Evolutionary conservation across 1,139 yeast genomes (phyloP).

Genomic region (Nakaseomyces kungkrabaensis): DNA sequence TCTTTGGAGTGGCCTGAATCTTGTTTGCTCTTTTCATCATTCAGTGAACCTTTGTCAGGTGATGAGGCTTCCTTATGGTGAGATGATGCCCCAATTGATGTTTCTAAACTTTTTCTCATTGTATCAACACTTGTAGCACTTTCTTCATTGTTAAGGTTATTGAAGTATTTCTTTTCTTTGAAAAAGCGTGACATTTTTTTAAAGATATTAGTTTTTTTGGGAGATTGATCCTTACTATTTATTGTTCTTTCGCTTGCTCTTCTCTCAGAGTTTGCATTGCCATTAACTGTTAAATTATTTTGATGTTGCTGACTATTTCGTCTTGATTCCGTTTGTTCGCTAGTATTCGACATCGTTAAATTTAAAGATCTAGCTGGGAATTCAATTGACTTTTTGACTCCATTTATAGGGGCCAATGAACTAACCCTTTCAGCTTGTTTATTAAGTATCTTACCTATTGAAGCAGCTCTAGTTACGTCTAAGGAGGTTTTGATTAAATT

Average conservation of each 20-base stretch:
- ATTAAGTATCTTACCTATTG: conserved; percentile 10
- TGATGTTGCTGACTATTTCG: neutral
- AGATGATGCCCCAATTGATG: neutral
- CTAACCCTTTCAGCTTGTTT: conserved; percentile 9
- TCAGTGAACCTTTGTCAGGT: neutral
- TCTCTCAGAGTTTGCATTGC: neutral
- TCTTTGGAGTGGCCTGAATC: neutral
- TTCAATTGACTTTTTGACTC: conserved; percentile 3
- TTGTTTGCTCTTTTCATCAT: neutral
- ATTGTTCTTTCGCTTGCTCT: neutral
- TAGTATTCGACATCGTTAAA: neutral
- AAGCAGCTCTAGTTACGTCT: conserved; percentile 10
- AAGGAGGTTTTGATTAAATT: conserved; percentile 7
- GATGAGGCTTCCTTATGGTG: neutral
- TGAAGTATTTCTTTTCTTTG: conserved; percentile 11
- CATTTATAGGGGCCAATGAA: conserved; percentile 2
- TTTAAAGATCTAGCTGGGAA: neutral
- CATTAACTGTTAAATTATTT: neutral
- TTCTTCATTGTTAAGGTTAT: neutral
- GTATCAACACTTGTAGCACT: conserved; percentile 1
- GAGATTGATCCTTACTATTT: neutral
- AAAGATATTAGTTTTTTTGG: conserved; percentile 8
- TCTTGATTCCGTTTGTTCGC: neutral
- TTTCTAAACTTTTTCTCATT: conserved; percentile 1
- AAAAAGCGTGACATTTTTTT: conserved; percentile 18